A percentile compares a stretch with the other conserved stretches of the same genome.
These are phyloP conservation scores for Carallia brachiata DNA, from an alignment of 345 rosid genomes.

Conservation along the genomic window DNA sequence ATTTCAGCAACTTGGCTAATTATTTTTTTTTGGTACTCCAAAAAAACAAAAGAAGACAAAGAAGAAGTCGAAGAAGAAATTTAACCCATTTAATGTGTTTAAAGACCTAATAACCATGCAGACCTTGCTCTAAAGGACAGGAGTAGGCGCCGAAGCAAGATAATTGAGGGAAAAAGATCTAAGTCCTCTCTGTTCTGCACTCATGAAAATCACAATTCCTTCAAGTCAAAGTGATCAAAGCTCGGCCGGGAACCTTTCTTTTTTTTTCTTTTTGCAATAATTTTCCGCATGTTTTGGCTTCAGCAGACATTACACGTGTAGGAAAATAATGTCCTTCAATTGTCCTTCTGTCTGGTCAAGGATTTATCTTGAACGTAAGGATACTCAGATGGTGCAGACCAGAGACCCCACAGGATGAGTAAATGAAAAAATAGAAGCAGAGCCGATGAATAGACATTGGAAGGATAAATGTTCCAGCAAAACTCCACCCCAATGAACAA, in stretches of 20 bases:
- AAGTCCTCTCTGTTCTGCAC: neutral
- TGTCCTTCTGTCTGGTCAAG: conserved; percentile 14
- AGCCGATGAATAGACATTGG: conserved; percentile 62
- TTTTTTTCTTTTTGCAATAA: neutral
- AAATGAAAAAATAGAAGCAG: conserved; percentile 61
- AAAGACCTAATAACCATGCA: no score
- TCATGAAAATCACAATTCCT: neutral
- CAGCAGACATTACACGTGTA: neutral
- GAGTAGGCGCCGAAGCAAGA: no score
- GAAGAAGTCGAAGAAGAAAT: no score
- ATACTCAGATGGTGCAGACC: conserved; percentile 54
- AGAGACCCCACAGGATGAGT: conserved; percentile 60
- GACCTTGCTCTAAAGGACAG: no score
- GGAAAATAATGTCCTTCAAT: neutral
- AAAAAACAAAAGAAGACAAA: no score
- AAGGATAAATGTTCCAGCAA: conserved; percentile 96
- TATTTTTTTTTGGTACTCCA: no score
- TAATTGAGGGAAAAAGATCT: no score
- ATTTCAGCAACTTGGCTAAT: no score
- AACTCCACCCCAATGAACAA: conserved; percentile 66
- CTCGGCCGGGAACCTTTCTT: neutral
- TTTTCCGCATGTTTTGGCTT: neutral
- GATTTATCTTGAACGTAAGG: conserved; percentile 35
- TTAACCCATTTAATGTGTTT: no score
- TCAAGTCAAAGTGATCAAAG: no score